Conservation (phyloP, 345 rosid genomes). For the Populus nigra region DNA sequence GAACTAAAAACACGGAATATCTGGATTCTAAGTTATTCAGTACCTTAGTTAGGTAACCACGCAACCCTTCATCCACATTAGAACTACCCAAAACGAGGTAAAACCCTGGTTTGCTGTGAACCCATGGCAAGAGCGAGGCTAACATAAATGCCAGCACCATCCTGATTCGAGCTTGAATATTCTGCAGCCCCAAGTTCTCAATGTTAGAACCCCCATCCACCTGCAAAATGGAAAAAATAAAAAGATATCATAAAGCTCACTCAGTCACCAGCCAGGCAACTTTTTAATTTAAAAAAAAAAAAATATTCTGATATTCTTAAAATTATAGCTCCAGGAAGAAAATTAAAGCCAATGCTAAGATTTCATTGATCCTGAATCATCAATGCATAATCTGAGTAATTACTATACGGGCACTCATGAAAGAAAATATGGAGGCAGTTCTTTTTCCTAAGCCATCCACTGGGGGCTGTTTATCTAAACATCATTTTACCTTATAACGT, state of each 20-base stretch:
- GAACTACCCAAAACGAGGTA: constrained; percentile 97
- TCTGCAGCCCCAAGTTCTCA: constrained; percentile 86
- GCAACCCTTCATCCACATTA: constrained; percentile 88
- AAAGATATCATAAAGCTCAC: neutral
- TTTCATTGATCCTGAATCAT: neutral
- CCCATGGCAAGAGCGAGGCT: constrained; percentile 96
- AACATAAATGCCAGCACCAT: constrained; percentile 92
- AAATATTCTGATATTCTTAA: neutral
- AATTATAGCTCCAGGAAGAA: neutral
- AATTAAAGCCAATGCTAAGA: neutral
- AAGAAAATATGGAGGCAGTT: neutral
- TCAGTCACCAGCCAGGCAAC: neutral
- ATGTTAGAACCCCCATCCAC: constrained; percentile 86
- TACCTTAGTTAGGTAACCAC: constrained; percentile 95
- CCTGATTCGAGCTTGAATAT: constrained; percentile 94
- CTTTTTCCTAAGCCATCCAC: neutral
- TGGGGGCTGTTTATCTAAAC: neutral
- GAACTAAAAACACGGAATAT: neutral
- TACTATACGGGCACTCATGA: neutral
- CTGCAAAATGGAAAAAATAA: constrained; percentile 36
- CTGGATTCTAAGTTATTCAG: neutral
- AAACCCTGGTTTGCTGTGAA: constrained; percentile 80
- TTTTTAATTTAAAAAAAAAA: neutral
- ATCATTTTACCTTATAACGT: constrained; percentile 58
- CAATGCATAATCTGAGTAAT: neutral